These are phyloP conservation scores for Herpotrichia juniperi DNA, from an alignment of 2,329 filamentous ascomycete genomes.

Conservation along the genomic window DNA sequence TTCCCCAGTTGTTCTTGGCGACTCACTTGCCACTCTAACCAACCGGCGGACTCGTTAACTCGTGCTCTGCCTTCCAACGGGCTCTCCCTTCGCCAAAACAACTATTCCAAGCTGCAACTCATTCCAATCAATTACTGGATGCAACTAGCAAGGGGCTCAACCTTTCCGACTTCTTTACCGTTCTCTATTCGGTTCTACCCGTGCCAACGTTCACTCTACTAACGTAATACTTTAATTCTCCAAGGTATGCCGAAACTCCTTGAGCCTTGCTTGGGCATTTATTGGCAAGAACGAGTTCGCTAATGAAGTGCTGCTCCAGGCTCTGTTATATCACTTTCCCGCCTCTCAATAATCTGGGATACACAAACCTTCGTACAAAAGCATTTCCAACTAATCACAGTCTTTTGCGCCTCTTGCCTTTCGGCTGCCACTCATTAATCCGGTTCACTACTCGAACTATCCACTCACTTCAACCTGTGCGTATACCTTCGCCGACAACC, in stretches of 20 bases:
- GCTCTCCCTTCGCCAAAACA: conserved; percentile 40
- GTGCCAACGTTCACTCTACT: conserved; percentile 45
- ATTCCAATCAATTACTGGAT: conserved; percentile 49
- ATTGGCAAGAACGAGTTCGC: conserved; percentile 18
- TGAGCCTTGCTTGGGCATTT: conserved; percentile 23
- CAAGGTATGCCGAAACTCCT: conserved; percentile 48
- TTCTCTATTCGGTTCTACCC: conserved; percentile 39
- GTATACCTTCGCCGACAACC: conserved; percentile 19
- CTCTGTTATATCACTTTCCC: conserved; percentile 39
- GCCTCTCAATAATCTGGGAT: conserved; percentile 43
- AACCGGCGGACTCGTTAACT: conserved; percentile 60
- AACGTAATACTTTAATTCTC: conserved; percentile 56
- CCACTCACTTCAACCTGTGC: conserved; percentile 47
- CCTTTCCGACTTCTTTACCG: conserved; percentile 38
- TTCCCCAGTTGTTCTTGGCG: conserved; percentile 51
- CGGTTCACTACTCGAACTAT: conserved; percentile 45
- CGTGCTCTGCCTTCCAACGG: conserved; percentile 54
- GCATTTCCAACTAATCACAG: conserved; percentile 63
- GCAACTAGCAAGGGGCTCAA: conserved; percentile 50
- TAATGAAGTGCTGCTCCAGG: conserved; percentile 37
- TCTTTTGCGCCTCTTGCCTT: conserved; percentile 56
- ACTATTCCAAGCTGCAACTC: conserved; percentile 41
- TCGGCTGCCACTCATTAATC: conserved; percentile 59
- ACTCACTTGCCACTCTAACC: conserved; percentile 40
- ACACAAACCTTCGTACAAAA: conserved; percentile 49